phyloP scores from a whole-genome alignment of 2,329 filamentous ascomycete species.

The Apiospora saccharicola region DNA sequence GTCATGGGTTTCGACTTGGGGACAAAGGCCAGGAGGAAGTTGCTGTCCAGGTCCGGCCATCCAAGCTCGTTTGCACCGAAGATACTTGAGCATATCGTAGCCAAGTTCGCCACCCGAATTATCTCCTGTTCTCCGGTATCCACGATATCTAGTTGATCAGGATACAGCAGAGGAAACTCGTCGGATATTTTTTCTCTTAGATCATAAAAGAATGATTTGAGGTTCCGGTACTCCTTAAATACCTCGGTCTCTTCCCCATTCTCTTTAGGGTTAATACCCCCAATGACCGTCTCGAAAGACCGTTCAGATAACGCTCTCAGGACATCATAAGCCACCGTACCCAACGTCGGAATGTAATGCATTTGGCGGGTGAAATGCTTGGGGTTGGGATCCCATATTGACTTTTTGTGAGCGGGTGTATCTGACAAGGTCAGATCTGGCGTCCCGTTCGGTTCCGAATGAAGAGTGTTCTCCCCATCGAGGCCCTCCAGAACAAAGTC shows the following conservation, averaged over 20 bases:
- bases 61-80: conserved; percentile 44
- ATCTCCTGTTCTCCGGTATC: conserved; percentile 38
- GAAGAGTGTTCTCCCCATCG: conserved; percentile 28
- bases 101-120: conserved; percentile 42
- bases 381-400: conserved; percentile 42
- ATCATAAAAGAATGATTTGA: conserved; percentile 40
- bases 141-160: conserved; percentile 37
- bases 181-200: conserved; percentile 40
- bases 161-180: conserved; percentile 35
- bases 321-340: conserved; percentile 42
- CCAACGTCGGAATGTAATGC: conserved; percentile 43
- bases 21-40: conserved; percentile 42
- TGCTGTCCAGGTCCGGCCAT: conserved; percentile 42
- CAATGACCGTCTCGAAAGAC: conserved; percentile 36
- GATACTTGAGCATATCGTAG: conserved; percentile 43
- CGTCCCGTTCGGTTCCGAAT: conserved; percentile 15
- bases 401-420: conserved; percentile 30
- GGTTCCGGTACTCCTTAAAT: conserved; percentile 38
- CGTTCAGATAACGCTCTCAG: conserved; percentile 44
- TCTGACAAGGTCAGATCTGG: conserved; percentile 19
- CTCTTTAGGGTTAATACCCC: conserved; percentile 3
- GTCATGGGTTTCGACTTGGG: conserved; percentile 38
- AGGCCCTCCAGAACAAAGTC: conserved; percentile 23
- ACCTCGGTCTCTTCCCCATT: conserved; percentile 38
- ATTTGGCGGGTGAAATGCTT: conserved; percentile 43